Percentiles rank a stretch among this genome's conserved stretches.
Conservation (phyloP, 306 rosid species). For the Cicer bijugum region DNA sequence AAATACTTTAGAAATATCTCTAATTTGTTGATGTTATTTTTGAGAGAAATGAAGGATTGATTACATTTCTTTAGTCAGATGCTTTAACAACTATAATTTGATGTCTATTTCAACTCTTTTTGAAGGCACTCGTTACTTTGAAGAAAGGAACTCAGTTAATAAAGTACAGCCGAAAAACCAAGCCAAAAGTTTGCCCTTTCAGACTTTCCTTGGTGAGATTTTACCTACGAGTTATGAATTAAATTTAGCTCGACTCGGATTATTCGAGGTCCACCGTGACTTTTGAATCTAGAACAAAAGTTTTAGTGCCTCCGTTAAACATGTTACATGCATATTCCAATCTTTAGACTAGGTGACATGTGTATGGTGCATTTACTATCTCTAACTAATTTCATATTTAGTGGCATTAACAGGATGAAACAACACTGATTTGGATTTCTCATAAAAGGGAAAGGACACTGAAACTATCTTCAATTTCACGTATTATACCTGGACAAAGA, state of each 20-base stretch:
- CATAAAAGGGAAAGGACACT: constrained; percentile 69
- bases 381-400: constrained; percentile 54
- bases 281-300: not conserved
- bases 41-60: constrained; percentile 24
- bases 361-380: constrained; percentile 40
- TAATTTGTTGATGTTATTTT: constrained; percentile 27
- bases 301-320: not conserved
- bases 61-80: not conserved
- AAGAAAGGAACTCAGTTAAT: constrained; percentile 73
- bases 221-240: constrained; percentile 24
- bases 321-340: not conserved
- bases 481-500: constrained; percentile 82
- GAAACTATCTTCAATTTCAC: constrained; percentile 60
- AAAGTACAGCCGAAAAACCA: constrained; percentile 77
- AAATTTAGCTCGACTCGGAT: not conserved
- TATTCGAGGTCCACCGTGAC: not conserved
- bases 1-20: constrained; percentile 15
- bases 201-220: constrained; percentile 74
- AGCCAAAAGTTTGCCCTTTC: constrained; percentile 77
- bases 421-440: constrained; percentile 76
- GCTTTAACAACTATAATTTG: constrained; percentile 30
- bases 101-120: constrained; percentile 40
- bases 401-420: constrained; percentile 77
- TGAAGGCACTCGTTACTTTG: constrained; percentile 68
- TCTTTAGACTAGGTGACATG: constrained; percentile 11